Evolutionary conservation across 768 basidiomycete species (phyloP), one percentile per base, ranked within the genome.

Genomic region (Leccinum subgranulosum): DNA sequence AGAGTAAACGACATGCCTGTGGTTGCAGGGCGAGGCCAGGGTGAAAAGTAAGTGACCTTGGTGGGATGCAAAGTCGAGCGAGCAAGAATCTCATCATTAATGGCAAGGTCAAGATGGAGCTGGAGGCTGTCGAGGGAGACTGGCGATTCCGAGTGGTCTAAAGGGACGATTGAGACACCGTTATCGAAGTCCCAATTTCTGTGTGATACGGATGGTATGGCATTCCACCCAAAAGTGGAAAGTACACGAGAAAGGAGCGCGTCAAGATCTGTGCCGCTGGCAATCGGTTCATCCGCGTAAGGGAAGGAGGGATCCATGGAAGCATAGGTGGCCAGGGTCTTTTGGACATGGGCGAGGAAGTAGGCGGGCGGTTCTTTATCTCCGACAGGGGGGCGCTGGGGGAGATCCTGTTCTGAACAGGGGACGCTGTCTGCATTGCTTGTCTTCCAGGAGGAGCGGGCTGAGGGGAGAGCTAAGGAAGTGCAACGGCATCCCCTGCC

Each of bases 321-420:
- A 39, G 82, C 75, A 60, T 82, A 75, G 15, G 63, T 59, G 62
- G 81, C 77, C 29, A 84, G 75, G 74, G 79, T 81, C 46, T 77
- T 75, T 46, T 73, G 69, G 36, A 78, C 71, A 63, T 79, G 74
- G 36, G 54, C 47, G 28, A 65, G 58, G 53, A 74, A 71, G 58
- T 72, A 74, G 11, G 63, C 64, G 7, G 72, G 71, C 1, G 72
- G 71, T 52, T 73, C 68, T 27, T 52, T 65, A 23, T 72, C 72
- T 28, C 64, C 60, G 48, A 70, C 55, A 31, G 59, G 70, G 62
- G 69, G 78, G 74, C 55, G 75, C 60, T 61, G 68, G 60, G 58
- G 65, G 60, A 53, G 67, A 60, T 60, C 57, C 15, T 43, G 57
- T 27, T 63, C 58, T 23, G 55, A 33, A 50, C 66, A 67, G 9